Conservation (phyloP, 192 early-diverging fungal species). For the Coemansia sp. region DNA sequence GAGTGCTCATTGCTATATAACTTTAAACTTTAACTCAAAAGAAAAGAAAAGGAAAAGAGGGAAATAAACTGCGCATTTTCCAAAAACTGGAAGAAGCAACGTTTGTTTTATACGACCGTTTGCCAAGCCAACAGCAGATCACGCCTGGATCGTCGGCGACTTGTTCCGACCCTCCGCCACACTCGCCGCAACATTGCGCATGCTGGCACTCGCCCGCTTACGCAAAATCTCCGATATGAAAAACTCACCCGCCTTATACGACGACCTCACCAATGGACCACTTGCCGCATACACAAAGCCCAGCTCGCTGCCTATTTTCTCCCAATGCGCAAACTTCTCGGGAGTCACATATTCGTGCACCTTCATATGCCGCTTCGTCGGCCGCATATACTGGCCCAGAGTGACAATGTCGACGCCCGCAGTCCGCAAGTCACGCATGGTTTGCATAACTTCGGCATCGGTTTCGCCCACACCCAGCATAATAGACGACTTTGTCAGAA, state of each 20-base stretch:
- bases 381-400: slow-evolving; percentile 99
- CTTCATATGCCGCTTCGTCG: slow-evolving; percentile 99
- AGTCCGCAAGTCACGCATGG: slow-evolving; percentile 79
- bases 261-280: slow-evolving; percentile 91
- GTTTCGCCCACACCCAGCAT: slow-evolving; percentile 98
- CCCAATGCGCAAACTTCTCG: slow-evolving; percentile 89
- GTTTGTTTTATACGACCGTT: no score
- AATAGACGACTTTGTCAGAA: slow-evolving; percentile 96
- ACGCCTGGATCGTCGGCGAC: background rate
- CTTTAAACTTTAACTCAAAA: background rate
- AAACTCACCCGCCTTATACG: slow-evolving; percentile 98
- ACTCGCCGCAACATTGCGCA: slow-evolving; percentile 43
- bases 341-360: slow-evolving; percentile 92
- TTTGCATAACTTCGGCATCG: slow-evolving; percentile 87
- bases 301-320: slow-evolving; percentile 70
- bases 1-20: background rate
- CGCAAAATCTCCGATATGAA: slow-evolving; percentile 87
- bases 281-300: slow-evolving; percentile 96
- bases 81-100: no score
- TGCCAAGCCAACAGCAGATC: no score
- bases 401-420: slow-evolving; percentile 91
- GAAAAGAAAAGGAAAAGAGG: background rate
- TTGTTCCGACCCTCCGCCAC: slow-evolving; percentile 43
- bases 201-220: slow-evolving; percentile 34
- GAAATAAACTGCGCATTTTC: background rate